Evolutionary conservation across 148 eudicot species (phyloP), one percentile per base, ranked within the genome.

Genomic region (Chenopodium formosanum): DNA sequence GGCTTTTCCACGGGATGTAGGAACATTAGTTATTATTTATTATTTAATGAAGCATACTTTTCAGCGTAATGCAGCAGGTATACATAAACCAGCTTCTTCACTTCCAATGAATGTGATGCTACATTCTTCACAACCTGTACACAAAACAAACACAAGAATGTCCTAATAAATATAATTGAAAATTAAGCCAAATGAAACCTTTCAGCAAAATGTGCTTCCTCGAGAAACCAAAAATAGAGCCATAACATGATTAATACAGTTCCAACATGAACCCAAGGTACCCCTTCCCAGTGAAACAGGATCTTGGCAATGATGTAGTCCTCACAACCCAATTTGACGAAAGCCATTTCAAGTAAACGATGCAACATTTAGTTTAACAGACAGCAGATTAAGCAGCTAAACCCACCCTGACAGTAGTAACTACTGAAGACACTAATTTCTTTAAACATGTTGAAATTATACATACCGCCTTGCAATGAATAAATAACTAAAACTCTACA

Each of bases 41-140:
- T 65, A 83, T 72, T 81, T 17, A 73, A 50, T 37, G 44, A 31
- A 52, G 76, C 99, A 78, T 94, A 92, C 99, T 91, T 97, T 86
- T 97, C 98, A 84, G 99, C 99, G 75, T 97, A 97, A 82, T 97
- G 98, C 85, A 94, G 86, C 76, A 97, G 85, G 90, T 94, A 97
- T 85, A 94, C 85, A 88, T 97, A 97, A 70, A 92, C 99, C 84
- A 97, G 94, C 94, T 97, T 97, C 97, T 97, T 97, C 75, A 94
- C 95, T 90, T 97, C 98, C 84, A 94, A 76, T 14, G 99, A 90
- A 75, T 92, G 98, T 48, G 99, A 88, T 27, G 98, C 99, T 76
- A 97, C 99, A 79, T 97, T 97, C 84, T 97, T 97, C 77, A 97
- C 99, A 68, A 97, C 99, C 99, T 97, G 88, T 53, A 65, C 80